Percentiles rank a stretch among this genome's conserved stretches.
phyloP scores from a whole-genome alignment of 371 early-diverging fungal genomes.

The Mucor piriformis region DNA sequence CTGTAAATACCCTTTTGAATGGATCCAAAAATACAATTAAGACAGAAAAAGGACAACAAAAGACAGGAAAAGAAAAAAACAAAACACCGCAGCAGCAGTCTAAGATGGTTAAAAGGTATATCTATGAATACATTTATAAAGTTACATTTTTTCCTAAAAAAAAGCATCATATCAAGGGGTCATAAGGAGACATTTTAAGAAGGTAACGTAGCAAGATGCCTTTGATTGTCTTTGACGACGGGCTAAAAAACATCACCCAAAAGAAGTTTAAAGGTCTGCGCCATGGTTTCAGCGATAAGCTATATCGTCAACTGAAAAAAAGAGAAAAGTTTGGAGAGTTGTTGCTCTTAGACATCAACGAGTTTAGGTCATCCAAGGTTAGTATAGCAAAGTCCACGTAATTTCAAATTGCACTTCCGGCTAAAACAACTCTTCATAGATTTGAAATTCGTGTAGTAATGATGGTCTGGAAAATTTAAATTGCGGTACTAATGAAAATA shows the following conservation, averaged over 20 bases:
- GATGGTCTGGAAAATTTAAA: no score
- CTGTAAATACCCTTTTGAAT: not conserved
- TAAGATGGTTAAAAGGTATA: no score
- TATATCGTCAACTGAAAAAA: not conserved
- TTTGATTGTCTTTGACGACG: slow-evolving; percentile 3
- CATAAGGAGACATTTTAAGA: not conserved
- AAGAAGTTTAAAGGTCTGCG: not conserved
- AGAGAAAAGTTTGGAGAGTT: not conserved
- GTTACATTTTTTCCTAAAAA: not conserved
- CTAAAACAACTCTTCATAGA: no score
- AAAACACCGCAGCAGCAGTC: no score
- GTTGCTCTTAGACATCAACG: not conserved
- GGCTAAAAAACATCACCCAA: not conserved
- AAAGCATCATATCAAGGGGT: not conserved
- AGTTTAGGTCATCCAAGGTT: not conserved
- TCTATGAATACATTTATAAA: not conserved
- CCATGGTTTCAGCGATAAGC: not conserved
- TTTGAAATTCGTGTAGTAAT: no score
- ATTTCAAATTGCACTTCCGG: no score
- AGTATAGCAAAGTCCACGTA: not conserved
- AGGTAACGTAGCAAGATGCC: not conserved
- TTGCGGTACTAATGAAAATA: no score
- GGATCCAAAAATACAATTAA: not conserved
- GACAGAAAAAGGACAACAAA: not conserved
- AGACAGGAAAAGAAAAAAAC: not conserved